phyloP scores from a whole-genome alignment of 2,329 filamentous ascomycete species.

The Fusarium sp. region DNA sequence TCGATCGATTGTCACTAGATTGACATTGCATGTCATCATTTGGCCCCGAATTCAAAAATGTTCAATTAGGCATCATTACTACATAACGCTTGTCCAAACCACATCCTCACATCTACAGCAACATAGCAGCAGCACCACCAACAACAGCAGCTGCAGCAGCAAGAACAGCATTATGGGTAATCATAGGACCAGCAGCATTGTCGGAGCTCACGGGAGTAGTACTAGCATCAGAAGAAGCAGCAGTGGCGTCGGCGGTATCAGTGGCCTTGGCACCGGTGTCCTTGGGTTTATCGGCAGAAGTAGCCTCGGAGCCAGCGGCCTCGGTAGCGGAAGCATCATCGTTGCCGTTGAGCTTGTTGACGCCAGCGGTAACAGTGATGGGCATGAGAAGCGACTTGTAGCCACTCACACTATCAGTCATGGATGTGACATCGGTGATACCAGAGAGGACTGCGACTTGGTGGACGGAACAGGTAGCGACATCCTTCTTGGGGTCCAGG shows the following conservation, averaged over 20 bases:
- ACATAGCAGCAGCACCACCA: slow-evolving; percentile 46
- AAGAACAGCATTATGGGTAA: slow-evolving; percentile 48
- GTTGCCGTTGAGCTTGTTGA: slow-evolving; percentile 46
- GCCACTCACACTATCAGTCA: background rate
- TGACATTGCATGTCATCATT: background rate
- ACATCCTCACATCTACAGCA: slow-evolving; percentile 40
- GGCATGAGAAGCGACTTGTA: slow-evolving; percentile 38
- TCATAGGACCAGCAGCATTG: slow-evolving; percentile 46
- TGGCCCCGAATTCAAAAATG: background rate
- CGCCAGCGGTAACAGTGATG: slow-evolving; percentile 51
- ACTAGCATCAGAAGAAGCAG: slow-evolving; percentile 18
- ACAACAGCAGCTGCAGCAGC: slow-evolving; percentile 50
- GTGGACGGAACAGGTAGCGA: slow-evolving; percentile 36
- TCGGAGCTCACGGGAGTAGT: slow-evolving; percentile 30
- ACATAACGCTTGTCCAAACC: background rate
- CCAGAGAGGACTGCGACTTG: background rate
- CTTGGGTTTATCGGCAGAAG: slow-evolving; percentile 28
- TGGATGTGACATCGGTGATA: background rate
- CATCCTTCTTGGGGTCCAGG: slow-evolving; percentile 37
- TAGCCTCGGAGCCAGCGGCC: slow-evolving; percentile 12
- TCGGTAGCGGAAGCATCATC: slow-evolving; percentile 20
- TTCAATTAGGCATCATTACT: slow-evolving; percentile 10
- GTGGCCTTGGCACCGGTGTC: slow-evolving; percentile 24
- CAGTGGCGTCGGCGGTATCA: background rate
- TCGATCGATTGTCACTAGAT: background rate